A percentile compares a stretch with the other conserved stretches of the same genome.
These are phyloP conservation scores for Botryotinia globosa DNA, from an alignment of 2,329 filamentous ascomycete species.

Conservation along the genomic window DNA sequence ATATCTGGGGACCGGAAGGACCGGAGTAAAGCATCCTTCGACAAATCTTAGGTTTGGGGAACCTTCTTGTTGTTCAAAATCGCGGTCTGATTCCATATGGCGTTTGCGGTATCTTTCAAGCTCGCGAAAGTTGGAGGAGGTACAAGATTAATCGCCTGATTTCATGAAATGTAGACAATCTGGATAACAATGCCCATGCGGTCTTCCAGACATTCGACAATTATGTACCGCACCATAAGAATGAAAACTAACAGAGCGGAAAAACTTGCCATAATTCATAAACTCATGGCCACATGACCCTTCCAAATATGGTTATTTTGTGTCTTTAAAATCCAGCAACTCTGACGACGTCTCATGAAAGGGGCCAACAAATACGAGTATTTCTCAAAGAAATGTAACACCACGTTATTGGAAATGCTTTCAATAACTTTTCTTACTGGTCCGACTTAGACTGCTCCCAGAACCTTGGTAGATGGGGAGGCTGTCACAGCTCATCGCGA, in stretches of 20 bases:
- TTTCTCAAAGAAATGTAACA: neutral
- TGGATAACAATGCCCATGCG: neutral
- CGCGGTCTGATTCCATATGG: neutral
- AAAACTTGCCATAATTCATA: neutral
- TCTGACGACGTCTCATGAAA: neutral
- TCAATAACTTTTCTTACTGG: neutral
- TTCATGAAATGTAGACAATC: neutral
- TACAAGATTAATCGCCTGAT: neutral
- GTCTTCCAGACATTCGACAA: neutral
- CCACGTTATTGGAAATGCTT: neutral
- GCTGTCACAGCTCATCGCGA: neutral
- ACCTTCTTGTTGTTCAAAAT: neutral
- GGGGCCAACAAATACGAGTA: neutral
- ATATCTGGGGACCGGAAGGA: neutral
- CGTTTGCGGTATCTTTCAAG: neutral
- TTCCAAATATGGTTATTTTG: neutral
- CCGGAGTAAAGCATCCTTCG: neutral
- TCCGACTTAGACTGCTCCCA: too few species aligned
- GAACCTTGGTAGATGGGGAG: neutral
- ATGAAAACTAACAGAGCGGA: neutral
- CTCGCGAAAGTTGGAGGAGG: neutral
- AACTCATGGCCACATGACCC: neutral
- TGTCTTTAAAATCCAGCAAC: neutral
- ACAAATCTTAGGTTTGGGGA: neutral
- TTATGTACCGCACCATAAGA: accelerated